Conservation (phyloP, 1,139 yeast genomes). For the Candida smagusa region DNA sequence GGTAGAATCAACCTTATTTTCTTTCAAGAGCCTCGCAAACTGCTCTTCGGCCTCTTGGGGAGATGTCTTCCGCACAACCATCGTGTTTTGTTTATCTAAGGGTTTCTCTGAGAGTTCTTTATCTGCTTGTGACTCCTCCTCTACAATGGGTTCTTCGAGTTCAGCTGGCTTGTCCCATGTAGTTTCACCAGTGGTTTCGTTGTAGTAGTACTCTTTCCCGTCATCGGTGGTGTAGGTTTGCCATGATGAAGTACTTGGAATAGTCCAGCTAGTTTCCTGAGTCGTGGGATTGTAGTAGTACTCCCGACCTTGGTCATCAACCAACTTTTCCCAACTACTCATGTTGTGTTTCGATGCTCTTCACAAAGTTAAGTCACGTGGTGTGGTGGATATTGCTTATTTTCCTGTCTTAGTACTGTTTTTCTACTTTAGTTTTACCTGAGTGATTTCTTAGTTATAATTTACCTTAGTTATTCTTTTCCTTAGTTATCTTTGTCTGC, state of each 20-base stretch:
- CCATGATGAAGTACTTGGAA: slow-evolving; percentile 66
- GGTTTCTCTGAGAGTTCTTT: slow-evolving; percentile 12
- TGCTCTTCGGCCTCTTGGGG: slow-evolving; percentile 38
- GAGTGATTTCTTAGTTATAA: no score
- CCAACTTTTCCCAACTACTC: slow-evolving; percentile 58
- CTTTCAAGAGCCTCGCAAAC: slow-evolving; percentile 53
- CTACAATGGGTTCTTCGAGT: slow-evolving; percentile 10
- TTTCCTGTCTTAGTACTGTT: no score
- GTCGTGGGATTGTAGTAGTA: slow-evolving; percentile 72
- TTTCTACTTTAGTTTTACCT: no score
- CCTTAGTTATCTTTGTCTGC: no score
- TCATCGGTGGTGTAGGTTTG: slow-evolving; percentile 62
- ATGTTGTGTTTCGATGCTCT: slow-evolving; percentile 1
- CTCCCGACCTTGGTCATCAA: slow-evolving; percentile 61
- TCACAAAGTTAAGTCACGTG: background rate
- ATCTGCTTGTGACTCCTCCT: slow-evolving; percentile 12
- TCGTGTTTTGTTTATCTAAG: slow-evolving; percentile 8
- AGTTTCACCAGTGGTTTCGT: slow-evolving; percentile 60
- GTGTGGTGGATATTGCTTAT: no score
- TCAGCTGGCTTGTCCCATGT: slow-evolving; percentile 77
- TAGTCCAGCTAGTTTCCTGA: slow-evolving; percentile 77
- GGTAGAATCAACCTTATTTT: slow-evolving; percentile 58
- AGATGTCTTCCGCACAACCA: slow-evolving; percentile 16
- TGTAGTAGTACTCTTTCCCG: slow-evolving; percentile 71
- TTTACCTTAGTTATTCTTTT: no score